These are phyloP conservation scores for Botryosphaeria dothidea DNA, from an alignment of 2,329 filamentous ascomycete species.

Conservation along the genomic window DNA sequence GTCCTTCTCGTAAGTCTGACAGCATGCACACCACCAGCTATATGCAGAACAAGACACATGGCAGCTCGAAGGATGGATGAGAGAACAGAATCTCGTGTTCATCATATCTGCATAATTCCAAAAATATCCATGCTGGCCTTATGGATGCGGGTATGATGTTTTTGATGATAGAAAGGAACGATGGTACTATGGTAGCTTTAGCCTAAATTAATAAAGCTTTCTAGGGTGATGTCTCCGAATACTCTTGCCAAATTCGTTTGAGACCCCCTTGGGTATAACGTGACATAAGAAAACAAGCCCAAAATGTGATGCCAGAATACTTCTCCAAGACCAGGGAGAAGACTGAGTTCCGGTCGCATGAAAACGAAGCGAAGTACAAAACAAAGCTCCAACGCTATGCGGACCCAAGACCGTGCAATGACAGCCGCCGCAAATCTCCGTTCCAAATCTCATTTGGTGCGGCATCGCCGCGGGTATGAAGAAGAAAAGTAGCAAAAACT, in stretches of 20 bases:
- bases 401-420: background rate
- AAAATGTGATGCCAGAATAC: background rate
- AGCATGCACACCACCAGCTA: background rate
- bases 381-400: background rate
- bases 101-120: background rate
- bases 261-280: background rate
- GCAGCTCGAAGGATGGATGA: background rate
- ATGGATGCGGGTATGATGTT: background rate
- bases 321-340: background rate
- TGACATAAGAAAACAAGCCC: background rate
- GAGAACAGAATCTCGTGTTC: background rate
- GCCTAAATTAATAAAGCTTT: background rate
- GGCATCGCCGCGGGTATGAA: slow-evolving; percentile 5
- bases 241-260: background rate
- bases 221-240: background rate
- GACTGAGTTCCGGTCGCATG: background rate
- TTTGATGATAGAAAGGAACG: background rate
- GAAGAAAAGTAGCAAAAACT: background rate
- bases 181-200: background rate
- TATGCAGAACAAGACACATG: background rate
- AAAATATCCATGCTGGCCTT: background rate
- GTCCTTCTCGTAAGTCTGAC: background rate
- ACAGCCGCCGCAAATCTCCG: background rate
- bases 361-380: background rate
- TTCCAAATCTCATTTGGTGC: background rate